These are phyloP conservation scores for Piloderma croceum DNA, from an alignment of 768 basidiomycete species.

Conservation along the genomic window DNA sequence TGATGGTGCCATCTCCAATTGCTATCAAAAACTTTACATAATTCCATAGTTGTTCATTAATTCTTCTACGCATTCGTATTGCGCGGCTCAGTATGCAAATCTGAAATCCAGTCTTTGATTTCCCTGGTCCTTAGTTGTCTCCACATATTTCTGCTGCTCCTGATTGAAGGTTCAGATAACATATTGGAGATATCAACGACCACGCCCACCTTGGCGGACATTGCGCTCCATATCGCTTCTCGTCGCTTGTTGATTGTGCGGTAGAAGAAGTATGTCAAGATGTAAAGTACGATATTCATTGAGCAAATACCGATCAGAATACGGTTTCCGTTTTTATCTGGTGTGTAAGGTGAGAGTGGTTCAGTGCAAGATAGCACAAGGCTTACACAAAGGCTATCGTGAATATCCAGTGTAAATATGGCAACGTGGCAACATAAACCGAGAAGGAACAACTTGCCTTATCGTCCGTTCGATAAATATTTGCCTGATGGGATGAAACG, in stretches of 20 bases:
- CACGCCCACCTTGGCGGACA: constrained; percentile 39
- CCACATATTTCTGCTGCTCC: constrained; percentile 54
- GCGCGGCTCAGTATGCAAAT: constrained; percentile 53
- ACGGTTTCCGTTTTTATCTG: constrained; percentile 57
- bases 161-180: constrained; percentile 16
- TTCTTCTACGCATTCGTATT: no score
- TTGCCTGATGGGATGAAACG: constrained; percentile 30
- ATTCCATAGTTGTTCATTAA: no score
- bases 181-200: background rate
- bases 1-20: no score
- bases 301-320: constrained; percentile 47
- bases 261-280: constrained; percentile 51
- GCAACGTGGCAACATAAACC: no score
- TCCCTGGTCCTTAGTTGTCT: constrained; percentile 56
- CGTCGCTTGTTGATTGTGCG: constrained; percentile 42
- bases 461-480: constrained; percentile 52
- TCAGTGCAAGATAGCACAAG: no score
- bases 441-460: constrained; percentile 23
- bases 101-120: constrained; percentile 58
- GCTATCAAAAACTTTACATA: no score
- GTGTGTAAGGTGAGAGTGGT: no score
- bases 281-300: constrained; percentile 51
- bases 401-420: no score
- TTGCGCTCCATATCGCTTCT: constrained; percentile 46
- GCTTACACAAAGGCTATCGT: no score